Evolutionary conservation across 495 filamentous ascomycete genomes (phyloP), one percentile per base, ranked within the genome.

Genomic region (Daldinia grandis): DNA sequence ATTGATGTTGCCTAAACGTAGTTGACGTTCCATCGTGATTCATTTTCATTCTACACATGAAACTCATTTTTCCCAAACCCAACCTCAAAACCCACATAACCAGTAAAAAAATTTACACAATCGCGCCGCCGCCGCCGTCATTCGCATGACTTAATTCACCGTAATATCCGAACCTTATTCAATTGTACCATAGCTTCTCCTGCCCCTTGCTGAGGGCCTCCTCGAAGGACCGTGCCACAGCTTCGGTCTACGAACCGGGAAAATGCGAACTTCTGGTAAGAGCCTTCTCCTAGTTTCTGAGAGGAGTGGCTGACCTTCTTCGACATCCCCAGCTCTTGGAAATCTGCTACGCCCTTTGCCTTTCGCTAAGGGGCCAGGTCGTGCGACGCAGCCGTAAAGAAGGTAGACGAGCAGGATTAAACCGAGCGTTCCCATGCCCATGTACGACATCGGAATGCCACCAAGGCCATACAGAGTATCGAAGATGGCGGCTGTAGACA

Each of bases 21-120:
- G 56, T 62, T 51, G 33, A 60, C 54, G 40, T 68, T 49, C 61
- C 64, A 25, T 53, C 69, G 30, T 72, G 50, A 72, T 68, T 64
- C 62, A 66, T 73, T 73, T 58, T 69, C 65, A 66, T 69, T 66
- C 70, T 69, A 73, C 70, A 65, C 56, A 73, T 62, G 65, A 73
- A 66, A 69, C 50, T 58, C 58, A 37, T 62, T 28, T 62, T 21
- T 31, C 69, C 40, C 55, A 68, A 58, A 24, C 59, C 40, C n/a
- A 55, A 25, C 42, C 54, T 49, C 28, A 21, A 59, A 59, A 35
- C 25, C 24, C 50, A 30, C 33, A 58, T 61, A 51, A 24, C 58
- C 58, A 51, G 42, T 50, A 54, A 30, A 10, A 38, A 24, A 49
- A 14, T 30, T 54, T 27, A 38, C 30, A 49, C 56, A 65, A 64